Base-by-base conservation (phyloP, 768 basidiomycete species). In the Termitomyces sp. region DNA sequence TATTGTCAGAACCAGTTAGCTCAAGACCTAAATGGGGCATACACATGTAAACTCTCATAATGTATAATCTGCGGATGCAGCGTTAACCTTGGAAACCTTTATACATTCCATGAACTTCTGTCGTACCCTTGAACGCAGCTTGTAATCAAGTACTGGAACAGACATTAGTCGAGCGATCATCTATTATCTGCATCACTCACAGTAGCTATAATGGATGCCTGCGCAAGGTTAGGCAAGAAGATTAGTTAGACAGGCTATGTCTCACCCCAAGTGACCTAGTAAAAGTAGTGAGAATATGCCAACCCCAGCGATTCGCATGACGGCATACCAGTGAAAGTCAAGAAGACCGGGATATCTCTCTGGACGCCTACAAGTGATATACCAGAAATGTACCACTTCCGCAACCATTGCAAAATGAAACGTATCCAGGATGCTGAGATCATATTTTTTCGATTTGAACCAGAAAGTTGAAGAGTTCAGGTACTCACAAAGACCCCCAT, bases 381-480 rank as follows among this genome's bases (percentile, higher is more conserved):
- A 59, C 58, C 58, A 59, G 41, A 50, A 59, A 42, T 59, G 53
- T 5, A 59, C 53, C 27, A 55, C 58, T 44, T 59, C 58, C 7
- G 58, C 58, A 2, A 59, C 58, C 58, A 59, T 59, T 6, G 46
- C 58, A 22, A 55, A 59, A 18, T 59, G 58, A 34, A 59, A 59
- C 13, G 58, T 55, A 47, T 59, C 58, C n/a, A 59, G 48, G 18
- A 59, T 37, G 14, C 58, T 59, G n/a, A 5, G 16, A 18, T 6
- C 5, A 14, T 18, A 27, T 20, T 27, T 29, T 34, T 4, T 3
- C 14, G 18, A 10, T 31, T 14, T 27, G 10, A 22, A 26, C 16
- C 9, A 4, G 16, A 18, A 34, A 53, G 39, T 18, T n/a, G 6
- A 39, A 18, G 29, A 20, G 6, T 9, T n/a, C n/a, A n/a, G n/a